Base-by-base conservation (phyloP, 2,329 filamentous ascomycete genomes). In the Fusarium gaditjirri region DNA sequence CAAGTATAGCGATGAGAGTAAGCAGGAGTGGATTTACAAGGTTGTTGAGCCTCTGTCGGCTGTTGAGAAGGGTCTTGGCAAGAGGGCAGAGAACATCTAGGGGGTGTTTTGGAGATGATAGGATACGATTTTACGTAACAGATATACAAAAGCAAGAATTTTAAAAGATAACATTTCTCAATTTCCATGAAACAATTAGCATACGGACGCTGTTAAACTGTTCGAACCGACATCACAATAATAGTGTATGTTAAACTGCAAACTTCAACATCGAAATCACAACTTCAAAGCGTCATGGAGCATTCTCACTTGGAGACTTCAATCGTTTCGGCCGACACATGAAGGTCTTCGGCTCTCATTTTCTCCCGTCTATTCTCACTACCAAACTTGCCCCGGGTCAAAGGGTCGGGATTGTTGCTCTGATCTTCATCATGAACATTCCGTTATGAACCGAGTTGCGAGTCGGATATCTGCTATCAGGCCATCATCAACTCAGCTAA, bases 1-100 rank as follows among this genome's bases (percentile, higher is more conserved):
- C 2, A 78, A 81, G 70, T 90, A 84, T 70, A 63, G 65, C n/a
- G 78, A 81, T 43, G 75, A 63, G 52, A 67, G 68, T 59, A 81
- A 81, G 73, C 77, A 81, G 71, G 77, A 73, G 6, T 81, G 80
- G 80, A 80, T 81, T 58, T 42, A 71, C 9, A 71, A 76, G 44
- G 73, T 75, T 43, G 76, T 78, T 38, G 75, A 78, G 46, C 73
- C 75, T 43, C 55, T 79, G 14, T 68, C 57, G 1, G 62, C 36
- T 21, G 55, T 66, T 36, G 77, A 79, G 68, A 61, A 72, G 46
- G 56, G 74, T n/a, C 58, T 79, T 46, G 71, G 64, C 3, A 74
- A 72, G 65, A 65, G 75, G 42, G 74, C 56, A 23, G 43, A 46
- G 35, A 62, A 53, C 33, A 59, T 47, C 8, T 73, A 68, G 52